These are phyloP conservation scores for Phytophthora brassicae DNA, from an alignment of 352 stramenopile species.

Conservation along the genomic window DNA sequence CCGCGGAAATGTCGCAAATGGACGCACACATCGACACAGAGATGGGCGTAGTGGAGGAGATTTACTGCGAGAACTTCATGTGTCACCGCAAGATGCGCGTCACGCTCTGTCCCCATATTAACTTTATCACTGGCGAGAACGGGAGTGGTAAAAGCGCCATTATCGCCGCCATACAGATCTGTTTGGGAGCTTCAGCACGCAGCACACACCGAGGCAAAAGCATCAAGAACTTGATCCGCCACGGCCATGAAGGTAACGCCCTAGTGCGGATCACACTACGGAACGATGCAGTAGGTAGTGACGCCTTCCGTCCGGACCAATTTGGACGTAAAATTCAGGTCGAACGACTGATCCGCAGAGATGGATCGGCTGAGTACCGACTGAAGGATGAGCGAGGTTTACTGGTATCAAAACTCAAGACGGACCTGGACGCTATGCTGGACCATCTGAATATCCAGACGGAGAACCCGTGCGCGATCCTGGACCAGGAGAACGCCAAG, in stretches of 20 bases:
- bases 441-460: slow-evolving; percentile 95
- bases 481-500: slow-evolving; percentile 98
- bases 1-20: slow-evolving; percentile 16
- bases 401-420: slow-evolving; percentile 86
- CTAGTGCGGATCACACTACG: slow-evolving; percentile 93
- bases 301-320: slow-evolving; percentile 90
- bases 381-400: slow-evolving; percentile 64
- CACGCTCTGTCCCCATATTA: slow-evolving; percentile 78
- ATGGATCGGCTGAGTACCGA: slow-evolving; percentile 77
- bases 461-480: slow-evolving; percentile 96
- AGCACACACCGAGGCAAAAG: slow-evolving; percentile 94
- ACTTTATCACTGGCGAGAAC: slow-evolving; percentile 92
- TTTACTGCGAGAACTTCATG: slow-evolving; percentile 99
- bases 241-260: slow-evolving; percentile 82
- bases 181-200: slow-evolving; percentile 92
- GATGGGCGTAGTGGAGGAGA: slow-evolving; percentile 93
- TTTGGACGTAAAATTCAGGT: slow-evolving; percentile 95
- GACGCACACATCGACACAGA: slow-evolving; percentile 53
- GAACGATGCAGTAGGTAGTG: slow-evolving; percentile 87
- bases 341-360: slow-evolving; percentile 88
- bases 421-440: slow-evolving; percentile 93
- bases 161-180: slow-evolving; percentile 97
- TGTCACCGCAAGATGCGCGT: slow-evolving; percentile 94
- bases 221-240: slow-evolving; percentile 95
- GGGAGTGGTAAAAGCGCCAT: slow-evolving; percentile 97